These are phyloP conservation scores for Pythium sp. DNA, from an alignment of 352 stramenopile species.

Conservation along the genomic window DNA sequence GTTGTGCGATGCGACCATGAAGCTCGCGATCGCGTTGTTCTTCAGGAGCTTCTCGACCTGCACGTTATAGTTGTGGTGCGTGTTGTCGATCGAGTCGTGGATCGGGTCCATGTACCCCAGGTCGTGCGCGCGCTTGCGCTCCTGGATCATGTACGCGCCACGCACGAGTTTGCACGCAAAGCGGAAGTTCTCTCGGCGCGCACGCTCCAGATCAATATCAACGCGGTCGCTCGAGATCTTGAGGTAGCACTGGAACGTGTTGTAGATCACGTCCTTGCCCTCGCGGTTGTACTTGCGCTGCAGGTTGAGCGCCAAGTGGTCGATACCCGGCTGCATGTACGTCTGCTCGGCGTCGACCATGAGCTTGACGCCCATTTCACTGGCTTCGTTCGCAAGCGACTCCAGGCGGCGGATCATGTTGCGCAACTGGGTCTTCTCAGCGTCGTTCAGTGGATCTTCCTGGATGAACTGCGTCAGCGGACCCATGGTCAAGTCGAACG, in stretches of 20 bases:
- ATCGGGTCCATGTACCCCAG: conserved; percentile 89
- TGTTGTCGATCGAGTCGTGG: conserved; percentile 91
- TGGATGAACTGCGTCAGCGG: conserved; percentile 86
- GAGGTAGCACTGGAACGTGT: conserved; percentile 99
- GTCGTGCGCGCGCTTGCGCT: conserved; percentile 89
- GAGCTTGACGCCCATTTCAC: conserved; percentile 84
- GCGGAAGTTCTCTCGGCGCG: conserved; percentile 88
- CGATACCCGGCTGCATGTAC: conserved; percentile 98
- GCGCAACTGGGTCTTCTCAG: conserved; percentile 90
- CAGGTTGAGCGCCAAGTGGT: conserved; percentile 89
- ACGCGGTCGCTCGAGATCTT: conserved; percentile 90
- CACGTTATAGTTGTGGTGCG: conserved; percentile 93
- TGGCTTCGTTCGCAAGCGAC: conserved; percentile 66
- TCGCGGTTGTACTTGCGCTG: conserved; percentile 91
- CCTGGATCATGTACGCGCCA: conserved; percentile 97
- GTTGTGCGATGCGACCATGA: conserved; percentile 99
- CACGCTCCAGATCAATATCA: conserved; percentile 90
- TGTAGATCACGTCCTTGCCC: conserved; percentile 91
- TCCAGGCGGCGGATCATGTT: conserved; percentile 88
- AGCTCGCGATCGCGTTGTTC: conserved; percentile 85
- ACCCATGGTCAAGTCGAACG: conserved; percentile 88
- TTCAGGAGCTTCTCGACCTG: conserved; percentile 89
- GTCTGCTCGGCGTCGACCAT: conserved; percentile 98
- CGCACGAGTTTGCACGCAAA: conserved; percentile 98
- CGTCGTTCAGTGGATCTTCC: conserved; percentile 68